phyloP scores from a whole-genome alignment of 176 grass and related monocot genomes.

The Eleusine coracana region DNA sequence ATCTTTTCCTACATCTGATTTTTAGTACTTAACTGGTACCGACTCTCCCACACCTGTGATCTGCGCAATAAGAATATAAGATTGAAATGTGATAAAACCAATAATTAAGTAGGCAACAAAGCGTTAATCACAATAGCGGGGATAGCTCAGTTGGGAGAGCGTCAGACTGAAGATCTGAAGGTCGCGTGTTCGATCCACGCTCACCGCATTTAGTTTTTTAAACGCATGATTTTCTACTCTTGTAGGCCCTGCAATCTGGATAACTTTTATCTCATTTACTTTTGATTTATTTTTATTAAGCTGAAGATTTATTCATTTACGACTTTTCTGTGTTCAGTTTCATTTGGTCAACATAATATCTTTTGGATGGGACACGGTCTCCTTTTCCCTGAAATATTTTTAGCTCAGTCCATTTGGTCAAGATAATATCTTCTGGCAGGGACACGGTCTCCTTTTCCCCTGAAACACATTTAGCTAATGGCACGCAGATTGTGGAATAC shows the following conservation, averaged over 20 bases:
- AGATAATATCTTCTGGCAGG: background rate
- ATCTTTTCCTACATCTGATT: background rate
- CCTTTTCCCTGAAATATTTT: background rate
- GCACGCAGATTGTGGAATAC: background rate
- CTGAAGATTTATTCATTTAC: background rate
- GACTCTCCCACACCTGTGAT: background rate
- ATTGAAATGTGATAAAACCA: too few species aligned
- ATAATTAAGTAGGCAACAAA: too few species aligned
- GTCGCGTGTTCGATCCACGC: constrained; percentile 85
- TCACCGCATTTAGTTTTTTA: constrained; percentile 37
- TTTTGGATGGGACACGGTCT: background rate
- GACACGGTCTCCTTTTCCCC: background rate
- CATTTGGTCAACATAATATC: background rate
- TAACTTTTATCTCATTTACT: too few species aligned
- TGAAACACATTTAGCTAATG: background rate
- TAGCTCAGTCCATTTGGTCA: background rate
- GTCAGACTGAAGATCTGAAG: constrained; percentile 99
- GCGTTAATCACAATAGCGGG: constrained; percentile 1
- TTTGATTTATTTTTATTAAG: too few species aligned
- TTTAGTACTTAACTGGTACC: background rate
- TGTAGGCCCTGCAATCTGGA: too few species aligned
- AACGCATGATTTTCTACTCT: too few species aligned
- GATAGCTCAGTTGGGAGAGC: constrained; percentile 99
- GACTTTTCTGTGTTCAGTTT: background rate
- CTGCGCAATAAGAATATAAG: too few species aligned